Base-by-base conservation (phyloP, 495 filamentous ascomycete genomes). In the Diplogelasinospora grovesii region DNA sequence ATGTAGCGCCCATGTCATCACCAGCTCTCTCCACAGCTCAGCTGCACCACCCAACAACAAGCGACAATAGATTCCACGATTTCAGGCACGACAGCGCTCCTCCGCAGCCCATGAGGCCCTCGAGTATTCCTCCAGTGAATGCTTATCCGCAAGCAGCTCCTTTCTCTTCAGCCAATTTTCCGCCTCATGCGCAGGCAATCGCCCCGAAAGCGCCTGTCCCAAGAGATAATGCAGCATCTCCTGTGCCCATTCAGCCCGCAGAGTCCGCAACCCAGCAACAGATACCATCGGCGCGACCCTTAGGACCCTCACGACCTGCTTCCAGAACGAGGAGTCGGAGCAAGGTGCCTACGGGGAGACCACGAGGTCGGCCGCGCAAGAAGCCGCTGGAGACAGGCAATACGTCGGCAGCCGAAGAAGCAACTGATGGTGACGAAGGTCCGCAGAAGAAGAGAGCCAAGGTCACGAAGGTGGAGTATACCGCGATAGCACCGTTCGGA, bases 361-460 rank as follows among this genome's bases (percentile, higher is more conserved):
- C 69, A 9, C 49, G 67, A 20, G 69, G 71, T 13, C 59, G 68
- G 7, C 69, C 72, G 8, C 58, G 65, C 11, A 76, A 76, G 46
- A 61, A 63, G 36, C 56, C 60, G 9, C 39, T 43, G 6, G 70
- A 74, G 36, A 43, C 53, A 1, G 73, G 73, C 13, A 74, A 70
- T 45, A 75, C 71, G 5, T 78, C 82, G 8, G 83, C 82, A 5
- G 84, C 81, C 52, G 82, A 86, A 68, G 69, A 78, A 50, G 73
- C 69, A n/a, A 85, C 84, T 8, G 84, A 89, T 41, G 70, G 69
- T 13, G 69, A 77, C 22, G 83, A 87, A 4, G 61, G 54, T 5
- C 72, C 77, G 9, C 61, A 71, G 46, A 78, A 82, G 68, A 84
- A 85, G 71, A 69, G 83, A 51, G 89, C 85, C 14, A 86, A 81